Percentiles rank a stretch among this genome's conserved stretches.
Conservation (phyloP, 352 stramenopile species). For the Phytopythium chamaehyphon region DNA sequence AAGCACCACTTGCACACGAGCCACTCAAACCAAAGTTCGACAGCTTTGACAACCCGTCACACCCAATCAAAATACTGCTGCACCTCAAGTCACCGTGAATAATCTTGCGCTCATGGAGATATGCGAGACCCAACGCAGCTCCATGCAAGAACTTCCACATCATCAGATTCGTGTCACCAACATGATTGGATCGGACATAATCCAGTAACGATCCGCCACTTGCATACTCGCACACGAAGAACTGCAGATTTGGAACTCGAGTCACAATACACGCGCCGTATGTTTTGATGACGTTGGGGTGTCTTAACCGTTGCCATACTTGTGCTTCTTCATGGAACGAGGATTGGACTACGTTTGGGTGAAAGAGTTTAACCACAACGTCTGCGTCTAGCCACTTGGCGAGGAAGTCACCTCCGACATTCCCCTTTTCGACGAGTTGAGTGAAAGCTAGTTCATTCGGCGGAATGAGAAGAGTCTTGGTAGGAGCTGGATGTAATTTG, state of each 20-base stretch:
- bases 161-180: background rate
- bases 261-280: background rate
- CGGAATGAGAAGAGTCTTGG: background rate
- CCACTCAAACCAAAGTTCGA: slow-evolving; percentile 21
- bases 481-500: background rate
- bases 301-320: slow-evolving; percentile 5
- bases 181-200: background rate
- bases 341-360: background rate
- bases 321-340: slow-evolving; percentile 6
- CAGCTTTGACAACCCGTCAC: slow-evolving; percentile 14
- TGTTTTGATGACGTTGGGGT: background rate
- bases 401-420: slow-evolving; percentile 1
- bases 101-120: slow-evolving; percentile 21
- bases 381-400: slow-evolving; percentile 15
- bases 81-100: slow-evolving; percentile 22
- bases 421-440: too few species aligned
- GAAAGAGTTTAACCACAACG: slow-evolving; percentile 9
- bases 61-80: slow-evolving; percentile 25
- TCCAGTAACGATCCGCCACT: slow-evolving; percentile 17
- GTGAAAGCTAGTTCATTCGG: background rate
- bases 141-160: slow-evolving; percentile 20
- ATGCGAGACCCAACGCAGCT: slow-evolving; percentile 20
- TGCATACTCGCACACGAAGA: slow-evolving; percentile 21
- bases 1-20: background rate
- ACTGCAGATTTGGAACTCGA: slow-evolving; percentile 2